Conservation (phyloP, 345 rosid species). For the Turnera subulata region DNA sequence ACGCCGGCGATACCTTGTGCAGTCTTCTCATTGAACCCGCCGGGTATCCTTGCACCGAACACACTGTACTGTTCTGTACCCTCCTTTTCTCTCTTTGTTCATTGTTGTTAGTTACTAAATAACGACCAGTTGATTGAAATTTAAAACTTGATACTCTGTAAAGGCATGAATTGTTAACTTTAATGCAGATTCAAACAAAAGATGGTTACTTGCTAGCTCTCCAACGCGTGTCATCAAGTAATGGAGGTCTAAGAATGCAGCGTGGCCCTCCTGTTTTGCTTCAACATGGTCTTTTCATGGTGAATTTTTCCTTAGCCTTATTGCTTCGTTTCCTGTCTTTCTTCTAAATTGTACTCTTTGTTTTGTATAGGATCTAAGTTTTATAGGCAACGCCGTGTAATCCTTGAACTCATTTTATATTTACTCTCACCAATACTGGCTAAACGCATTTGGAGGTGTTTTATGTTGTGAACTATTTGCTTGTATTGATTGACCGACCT, state of each 20-base stretch:
- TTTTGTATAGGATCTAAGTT: neutral
- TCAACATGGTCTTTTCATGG: conserved; percentile 93
- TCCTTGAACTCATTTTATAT: neutral
- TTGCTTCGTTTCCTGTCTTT: neutral
- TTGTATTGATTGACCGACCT: too few relatives aligned
- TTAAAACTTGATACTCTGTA: neutral
- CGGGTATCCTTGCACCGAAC: conserved; percentile 74
- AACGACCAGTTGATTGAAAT: neutral
- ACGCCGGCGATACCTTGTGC: conserved; percentile 49
- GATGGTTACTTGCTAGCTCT: conserved; percentile 79
- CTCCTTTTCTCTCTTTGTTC: conserved; percentile 4
- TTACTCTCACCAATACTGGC: too few relatives aligned
- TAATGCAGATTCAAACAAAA: conserved; percentile 62
- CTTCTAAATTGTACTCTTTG: neutral
- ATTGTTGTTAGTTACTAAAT: too few relatives aligned
- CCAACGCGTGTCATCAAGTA: conserved; percentile 64
- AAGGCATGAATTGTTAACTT: neutral
- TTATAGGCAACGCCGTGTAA: neutral
- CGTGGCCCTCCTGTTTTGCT: conserved; percentile 70
- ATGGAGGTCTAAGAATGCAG: conserved; percentile 21
- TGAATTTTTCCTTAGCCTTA: conserved; percentile 17
- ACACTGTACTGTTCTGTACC: conserved; percentile 50
- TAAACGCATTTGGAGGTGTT: too few relatives aligned
- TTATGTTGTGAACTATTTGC: too few relatives aligned
- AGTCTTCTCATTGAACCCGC: conserved; percentile 52